Evolutionary conservation across 2,329 filamentous ascomycete species (phyloP).

Genomic region (Fusarium burgessii): DNA sequence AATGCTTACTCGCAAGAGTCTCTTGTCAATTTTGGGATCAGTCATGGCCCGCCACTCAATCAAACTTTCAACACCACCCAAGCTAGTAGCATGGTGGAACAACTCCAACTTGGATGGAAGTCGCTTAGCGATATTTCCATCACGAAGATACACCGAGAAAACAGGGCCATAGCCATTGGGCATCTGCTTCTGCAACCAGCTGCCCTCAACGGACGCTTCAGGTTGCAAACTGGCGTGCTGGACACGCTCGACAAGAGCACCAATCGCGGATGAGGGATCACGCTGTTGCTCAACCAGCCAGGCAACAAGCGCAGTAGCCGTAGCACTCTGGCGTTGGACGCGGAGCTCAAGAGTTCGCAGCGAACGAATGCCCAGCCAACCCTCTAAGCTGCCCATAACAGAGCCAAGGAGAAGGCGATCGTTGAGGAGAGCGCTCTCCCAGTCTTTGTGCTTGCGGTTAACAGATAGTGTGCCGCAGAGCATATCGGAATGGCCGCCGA

Average conservation of each 20-base stretch:
- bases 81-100: slow-evolving; percentile 94
- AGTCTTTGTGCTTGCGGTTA: slow-evolving; percentile 63
- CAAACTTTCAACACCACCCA: slow-evolving; percentile 94
- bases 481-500: slow-evolving; percentile 95
- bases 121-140: slow-evolving; percentile 69
- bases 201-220: slow-evolving; percentile 64
- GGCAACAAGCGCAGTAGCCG: slow-evolving; percentile 74
- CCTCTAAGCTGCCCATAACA: slow-evolving; percentile 90
- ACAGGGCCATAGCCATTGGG: slow-evolving; percentile 90
- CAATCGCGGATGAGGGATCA: slow-evolving; percentile 57
- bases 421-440: slow-evolving; percentile 69
- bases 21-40: slow-evolving; percentile 77
- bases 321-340: slow-evolving; percentile 80
- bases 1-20: slow-evolving; percentile 83
- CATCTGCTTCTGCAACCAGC: slow-evolving; percentile 90
- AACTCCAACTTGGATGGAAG: slow-evolving; percentile 83
- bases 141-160: slow-evolving; percentile 78
- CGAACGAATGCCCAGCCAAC: slow-evolving; percentile 90
- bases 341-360: slow-evolving; percentile 87
- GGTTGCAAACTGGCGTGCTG: slow-evolving; percentile 85
- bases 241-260: slow-evolving; percentile 69
- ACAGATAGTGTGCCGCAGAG: slow-evolving; percentile 86
- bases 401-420: slow-evolving; percentile 84
- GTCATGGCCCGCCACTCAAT: slow-evolving; percentile 97
- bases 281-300: slow-evolving; percentile 73